These are phyloP conservation scores for Wallacemonas rigidus DNA, from an alignment of 208 protist genomes.

Conservation along the genomic window DNA sequence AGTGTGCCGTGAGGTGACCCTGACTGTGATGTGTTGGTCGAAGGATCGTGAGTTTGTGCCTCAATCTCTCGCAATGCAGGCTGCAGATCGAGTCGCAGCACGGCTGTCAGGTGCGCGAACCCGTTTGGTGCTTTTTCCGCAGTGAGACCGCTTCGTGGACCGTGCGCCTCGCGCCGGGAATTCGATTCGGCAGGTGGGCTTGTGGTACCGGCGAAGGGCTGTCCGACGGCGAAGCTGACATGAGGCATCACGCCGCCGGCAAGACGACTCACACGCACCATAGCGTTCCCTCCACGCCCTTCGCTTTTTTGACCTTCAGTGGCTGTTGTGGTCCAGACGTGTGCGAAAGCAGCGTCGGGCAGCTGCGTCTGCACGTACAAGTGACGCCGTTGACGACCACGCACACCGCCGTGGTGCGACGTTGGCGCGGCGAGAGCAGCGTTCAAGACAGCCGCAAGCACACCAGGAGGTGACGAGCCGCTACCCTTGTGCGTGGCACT, in stretches of 20 bases:
- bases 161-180: too few relatives aligned
- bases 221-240: constrained; percentile 72
- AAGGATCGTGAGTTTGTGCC: too few relatives aligned
- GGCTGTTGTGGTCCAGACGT: neutral
- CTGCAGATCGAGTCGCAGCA: neutral
- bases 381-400: neutral
- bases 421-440: too few relatives aligned
- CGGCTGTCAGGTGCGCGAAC: constrained; percentile 7
- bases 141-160: too few relatives aligned
- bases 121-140: neutral
- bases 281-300: neutral
- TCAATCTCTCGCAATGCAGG: neutral
- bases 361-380: constrained; percentile 35
- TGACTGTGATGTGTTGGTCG: too few relatives aligned
- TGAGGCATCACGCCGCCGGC: constrained; percentile 65
- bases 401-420: too few relatives aligned
- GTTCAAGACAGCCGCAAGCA: too few relatives aligned
- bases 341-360: constrained; percentile 21
- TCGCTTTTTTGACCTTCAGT: neutral
- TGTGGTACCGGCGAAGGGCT: neutral
- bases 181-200: too few relatives aligned
- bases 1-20: too few relatives aligned
- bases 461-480: too few relatives aligned
- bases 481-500: too few relatives aligned
- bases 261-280: constrained; percentile 30